These are phyloP conservation scores for Discostella stelligeroides DNA, from an alignment of 108 stramenopile genomes.

Conservation along the genomic window DNA sequence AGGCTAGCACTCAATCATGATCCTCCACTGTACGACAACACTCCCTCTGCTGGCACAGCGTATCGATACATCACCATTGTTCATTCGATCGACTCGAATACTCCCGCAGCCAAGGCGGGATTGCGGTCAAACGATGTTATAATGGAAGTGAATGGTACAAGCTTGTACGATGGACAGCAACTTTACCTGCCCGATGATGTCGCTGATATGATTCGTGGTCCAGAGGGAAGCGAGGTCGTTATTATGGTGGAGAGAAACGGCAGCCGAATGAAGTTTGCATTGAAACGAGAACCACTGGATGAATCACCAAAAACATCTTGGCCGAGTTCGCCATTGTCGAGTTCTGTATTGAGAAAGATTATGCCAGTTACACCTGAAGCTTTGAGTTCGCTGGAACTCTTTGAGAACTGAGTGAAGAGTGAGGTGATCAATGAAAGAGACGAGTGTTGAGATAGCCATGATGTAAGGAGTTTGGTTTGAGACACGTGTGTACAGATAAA, in stretches of 20 bases:
- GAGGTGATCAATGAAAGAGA: too few relatives aligned
- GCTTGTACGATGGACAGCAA: constrained; percentile 46
- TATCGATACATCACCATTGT: constrained; percentile 2
- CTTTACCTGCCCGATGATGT: constrained; percentile 64
- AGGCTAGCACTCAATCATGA: constrained; percentile 1
- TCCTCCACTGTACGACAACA: constrained; percentile 2
- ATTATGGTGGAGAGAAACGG: constrained; percentile 62
- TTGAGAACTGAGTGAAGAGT: not conserved
- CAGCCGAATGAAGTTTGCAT: constrained; percentile 62
- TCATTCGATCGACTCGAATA: constrained; percentile 46
- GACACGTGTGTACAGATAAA: too few relatives aligned
- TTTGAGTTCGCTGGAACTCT: not conserved
- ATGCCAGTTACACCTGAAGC: constrained; percentile 2
- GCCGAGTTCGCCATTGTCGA: constrained; percentile 2
- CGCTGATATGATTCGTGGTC: constrained; percentile 62
- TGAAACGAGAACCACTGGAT: constrained; percentile 54
- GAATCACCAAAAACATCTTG: not conserved
- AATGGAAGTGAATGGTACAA: constrained; percentile 60
- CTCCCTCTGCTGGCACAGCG: not conserved
- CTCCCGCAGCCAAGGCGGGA: constrained; percentile 63
- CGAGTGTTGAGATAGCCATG: too few relatives aligned
- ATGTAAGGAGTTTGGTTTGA: too few relatives aligned
- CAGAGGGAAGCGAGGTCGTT: constrained; percentile 62
- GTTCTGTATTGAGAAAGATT: not conserved
- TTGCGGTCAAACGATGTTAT: constrained; percentile 57